Evolutionary conservation across 768 basidiomycete genomes (phyloP).

Genomic region (Suillus occidentalis): DNA sequence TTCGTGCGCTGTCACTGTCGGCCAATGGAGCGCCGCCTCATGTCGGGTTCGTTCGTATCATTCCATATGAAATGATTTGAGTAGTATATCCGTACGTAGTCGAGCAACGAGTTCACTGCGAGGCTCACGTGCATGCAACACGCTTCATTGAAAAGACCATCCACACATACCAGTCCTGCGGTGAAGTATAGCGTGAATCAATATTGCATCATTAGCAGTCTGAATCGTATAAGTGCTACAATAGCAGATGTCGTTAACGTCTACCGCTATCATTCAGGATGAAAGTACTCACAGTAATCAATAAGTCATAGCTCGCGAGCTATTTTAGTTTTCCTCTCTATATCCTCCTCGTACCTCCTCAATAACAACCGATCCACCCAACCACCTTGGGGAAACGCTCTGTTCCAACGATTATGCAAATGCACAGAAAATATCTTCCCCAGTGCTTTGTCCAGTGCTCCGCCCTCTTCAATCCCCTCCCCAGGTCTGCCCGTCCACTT

Average conservation of each 20-base stretch:
- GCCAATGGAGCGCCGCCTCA: background rate
- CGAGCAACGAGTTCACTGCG: background rate
- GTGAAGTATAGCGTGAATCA: background rate
- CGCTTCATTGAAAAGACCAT: background rate
- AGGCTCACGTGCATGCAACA: background rate
- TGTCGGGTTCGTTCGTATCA: background rate
- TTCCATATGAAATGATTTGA: background rate
- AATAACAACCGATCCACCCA: conserved; percentile 87
- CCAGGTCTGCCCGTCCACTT: conserved; percentile 62
- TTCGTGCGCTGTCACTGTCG: no score
- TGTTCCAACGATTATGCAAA: conserved; percentile 96
- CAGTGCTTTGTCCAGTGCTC: conserved; percentile 60
- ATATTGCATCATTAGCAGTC: background rate
- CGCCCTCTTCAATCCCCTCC: conserved; percentile 57
- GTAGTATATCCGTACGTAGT: background rate
- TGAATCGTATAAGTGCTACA: background rate
- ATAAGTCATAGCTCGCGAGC: background rate
- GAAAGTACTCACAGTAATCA: background rate
- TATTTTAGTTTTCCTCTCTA: conserved; percentile 13
- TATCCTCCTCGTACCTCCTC: conserved; percentile 51
- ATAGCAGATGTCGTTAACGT: background rate
- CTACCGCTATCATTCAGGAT: no score
- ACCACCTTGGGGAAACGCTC: conserved; percentile 75
- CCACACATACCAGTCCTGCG: background rate
- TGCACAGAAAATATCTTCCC: conserved; percentile 83